Percentiles rank a stretch among this genome's conserved stretches.
phyloP scores from a whole-genome alignment of 768 basidiomycete species.

The Boletellus emodensis region DNA sequence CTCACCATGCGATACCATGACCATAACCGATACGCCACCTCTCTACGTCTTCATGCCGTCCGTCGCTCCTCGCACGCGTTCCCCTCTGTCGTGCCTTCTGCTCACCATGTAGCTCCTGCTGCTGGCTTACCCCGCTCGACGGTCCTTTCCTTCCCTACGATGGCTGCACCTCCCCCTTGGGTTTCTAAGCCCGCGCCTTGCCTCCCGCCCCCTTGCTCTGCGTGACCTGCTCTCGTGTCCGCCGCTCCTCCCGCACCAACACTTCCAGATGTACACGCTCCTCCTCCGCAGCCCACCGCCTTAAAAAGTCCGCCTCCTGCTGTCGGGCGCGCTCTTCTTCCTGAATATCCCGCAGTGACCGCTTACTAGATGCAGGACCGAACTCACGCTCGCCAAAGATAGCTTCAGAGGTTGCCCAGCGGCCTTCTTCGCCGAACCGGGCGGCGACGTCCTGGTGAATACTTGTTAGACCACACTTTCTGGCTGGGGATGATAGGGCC shows the following conservation, averaged over 20 bases:
- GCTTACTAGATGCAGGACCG: conserved; percentile 41
- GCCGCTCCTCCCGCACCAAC: conserved; percentile 1
- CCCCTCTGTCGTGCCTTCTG: neutral
- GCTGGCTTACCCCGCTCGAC: neutral
- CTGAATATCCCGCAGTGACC: conserved; percentile 78
- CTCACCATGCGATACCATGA: no score
- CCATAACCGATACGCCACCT: no score
- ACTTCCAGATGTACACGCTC: conserved; percentile 58
- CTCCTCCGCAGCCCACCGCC: conserved; percentile 89
- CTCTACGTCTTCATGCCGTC: no score
- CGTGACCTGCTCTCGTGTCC: neutral
- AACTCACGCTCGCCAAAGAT: conserved; percentile 19
- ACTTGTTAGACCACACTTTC: no score
- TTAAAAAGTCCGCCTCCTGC: conserved; percentile 75
- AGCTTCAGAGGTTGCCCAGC: neutral
- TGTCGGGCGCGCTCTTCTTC: conserved; percentile 69
- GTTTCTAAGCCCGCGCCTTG: conserved; percentile 7
- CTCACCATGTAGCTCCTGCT: conserved; percentile 1
- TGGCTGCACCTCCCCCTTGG: conserved; percentile 1
- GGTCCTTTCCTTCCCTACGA: neutral
- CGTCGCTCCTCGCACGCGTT: no score
- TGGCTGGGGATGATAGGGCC: conserved; percentile 41
- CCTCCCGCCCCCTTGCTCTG: conserved; percentile 4
- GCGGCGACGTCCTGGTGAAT: conserved; percentile 33
- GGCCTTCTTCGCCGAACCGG: conserved; percentile 17